phyloP scores from a whole-genome alignment of 106 monocot species.

The Allium cepa region DNA sequence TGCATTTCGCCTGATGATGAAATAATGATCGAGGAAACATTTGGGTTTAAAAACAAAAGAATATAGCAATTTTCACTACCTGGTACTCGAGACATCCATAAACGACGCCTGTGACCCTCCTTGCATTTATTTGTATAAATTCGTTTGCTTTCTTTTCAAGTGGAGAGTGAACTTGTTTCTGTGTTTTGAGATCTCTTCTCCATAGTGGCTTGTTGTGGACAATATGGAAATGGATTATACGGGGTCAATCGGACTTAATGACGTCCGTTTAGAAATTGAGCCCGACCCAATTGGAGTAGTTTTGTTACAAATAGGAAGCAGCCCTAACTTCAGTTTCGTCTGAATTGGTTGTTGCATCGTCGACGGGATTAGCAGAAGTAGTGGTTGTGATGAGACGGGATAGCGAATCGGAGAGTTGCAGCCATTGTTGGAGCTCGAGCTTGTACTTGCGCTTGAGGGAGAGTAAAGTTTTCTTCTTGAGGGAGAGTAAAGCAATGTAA shows the following conservation, averaged over 20 bases:
- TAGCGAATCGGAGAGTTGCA: conserved; percentile 6
- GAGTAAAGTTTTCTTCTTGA: conserved; percentile 2
- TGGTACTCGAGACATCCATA: conserved; percentile 98
- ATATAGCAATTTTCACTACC: conserved; percentile 18
- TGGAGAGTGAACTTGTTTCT: background rate
- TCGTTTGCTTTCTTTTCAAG: background rate
- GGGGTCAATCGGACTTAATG: too few species aligned
- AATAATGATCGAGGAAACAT: too few species aligned
- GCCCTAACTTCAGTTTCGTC: too few species aligned
- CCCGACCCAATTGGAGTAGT: too few species aligned
- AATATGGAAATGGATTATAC: too few species aligned
- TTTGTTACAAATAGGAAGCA: too few species aligned
- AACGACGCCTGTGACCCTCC: conserved; percentile 82
- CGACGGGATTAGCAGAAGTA: background rate
- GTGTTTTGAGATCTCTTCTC: too few species aligned
- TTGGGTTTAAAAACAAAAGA: too few species aligned
- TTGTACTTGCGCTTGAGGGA: background rate
- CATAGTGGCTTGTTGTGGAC: too few species aligned
- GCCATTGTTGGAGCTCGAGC: background rate
- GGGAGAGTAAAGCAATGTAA: too few species aligned
- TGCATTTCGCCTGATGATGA: conserved; percentile 65
- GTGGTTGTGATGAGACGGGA: background rate
- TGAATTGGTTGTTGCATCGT: background rate
- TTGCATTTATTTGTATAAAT: conserved; percentile 33
- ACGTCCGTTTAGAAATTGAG: too few species aligned